Evolutionary conservation across 2,329 filamentous ascomycete genomes (phyloP).

Genomic region (Dissoconium aciculare): DNA sequence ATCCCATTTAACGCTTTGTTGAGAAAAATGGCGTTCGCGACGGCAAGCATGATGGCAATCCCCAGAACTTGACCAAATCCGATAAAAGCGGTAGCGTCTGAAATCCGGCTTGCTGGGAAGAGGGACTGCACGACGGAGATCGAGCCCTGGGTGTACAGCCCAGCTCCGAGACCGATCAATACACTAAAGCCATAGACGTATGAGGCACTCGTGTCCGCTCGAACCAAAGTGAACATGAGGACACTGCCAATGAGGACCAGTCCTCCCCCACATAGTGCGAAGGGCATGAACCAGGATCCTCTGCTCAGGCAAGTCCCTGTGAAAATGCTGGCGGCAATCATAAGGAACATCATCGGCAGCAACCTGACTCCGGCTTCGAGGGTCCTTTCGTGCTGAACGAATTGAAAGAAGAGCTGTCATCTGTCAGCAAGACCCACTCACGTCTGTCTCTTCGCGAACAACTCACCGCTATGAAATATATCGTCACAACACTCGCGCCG

Average conservation of each 20-base stretch:
- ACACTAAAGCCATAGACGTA: too few species aligned
- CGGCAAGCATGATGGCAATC: neutral
- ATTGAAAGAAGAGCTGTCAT: slow-evolving; percentile 41
- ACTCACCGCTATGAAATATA: slow-evolving; percentile 45
- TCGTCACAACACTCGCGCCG: slow-evolving; percentile 13
- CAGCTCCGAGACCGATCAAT: too few species aligned
- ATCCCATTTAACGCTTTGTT: neutral
- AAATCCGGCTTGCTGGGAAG: too few species aligned
- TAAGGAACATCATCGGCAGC: slow-evolving; percentile 29
- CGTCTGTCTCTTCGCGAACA: too few species aligned
- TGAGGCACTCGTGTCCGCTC: too few species aligned
- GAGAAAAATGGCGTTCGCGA: neutral
- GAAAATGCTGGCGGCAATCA: slow-evolving; percentile 24
- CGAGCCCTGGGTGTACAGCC: too few species aligned
- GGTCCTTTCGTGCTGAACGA: slow-evolving; percentile 30
- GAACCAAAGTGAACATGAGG: slow-evolving; percentile 25
- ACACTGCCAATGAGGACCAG: slow-evolving; percentile 25
- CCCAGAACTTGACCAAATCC: neutral
- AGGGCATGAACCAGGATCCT: slow-evolving; percentile 28
- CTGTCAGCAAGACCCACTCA: too few species aligned
- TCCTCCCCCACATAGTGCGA: slow-evolving; percentile 26
- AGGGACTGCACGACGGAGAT: too few species aligned
- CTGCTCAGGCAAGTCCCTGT: slow-evolving; percentile 28
- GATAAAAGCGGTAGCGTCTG: neutral
- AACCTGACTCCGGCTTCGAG: slow-evolving; percentile 29